Percentiles rank a stretch among this genome's conserved stretches.
Conservation (phyloP, 78 protist species). For the Dictyostelium capitatum region DNA sequence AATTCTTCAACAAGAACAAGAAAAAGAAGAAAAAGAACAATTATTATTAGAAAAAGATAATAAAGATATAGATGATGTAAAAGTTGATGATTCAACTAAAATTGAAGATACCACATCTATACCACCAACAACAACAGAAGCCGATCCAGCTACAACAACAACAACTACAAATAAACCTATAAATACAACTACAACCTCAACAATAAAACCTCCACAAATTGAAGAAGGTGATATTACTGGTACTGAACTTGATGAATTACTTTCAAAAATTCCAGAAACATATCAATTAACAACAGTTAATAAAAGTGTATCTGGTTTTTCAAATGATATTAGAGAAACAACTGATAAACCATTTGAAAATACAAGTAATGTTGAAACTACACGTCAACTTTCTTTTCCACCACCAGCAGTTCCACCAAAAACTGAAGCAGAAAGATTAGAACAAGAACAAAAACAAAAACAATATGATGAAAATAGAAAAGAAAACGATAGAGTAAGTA, state of each 20-base stretch:
- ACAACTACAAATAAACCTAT: background rate
- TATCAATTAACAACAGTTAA: slow-evolving; percentile 36
- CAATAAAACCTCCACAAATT: background rate
- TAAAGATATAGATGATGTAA: background rate
- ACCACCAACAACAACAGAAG: background rate
- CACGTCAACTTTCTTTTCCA: slow-evolving; percentile 30
- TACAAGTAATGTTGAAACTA: background rate
- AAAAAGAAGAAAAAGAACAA: background rate
- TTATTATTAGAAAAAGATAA: background rate
- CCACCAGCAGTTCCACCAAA: slow-evolving; percentile 56
- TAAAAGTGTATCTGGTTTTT: slow-evolving; percentile 54
- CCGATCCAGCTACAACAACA: background rate
- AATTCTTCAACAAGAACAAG: slow-evolving; percentile 3
- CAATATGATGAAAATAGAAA: slow-evolving; percentile 38
- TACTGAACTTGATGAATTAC: slow-evolving; percentile 46
- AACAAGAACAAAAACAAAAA: slow-evolving; percentile 31
- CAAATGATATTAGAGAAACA: slow-evolving; percentile 48
- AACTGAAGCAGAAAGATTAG: slow-evolving; percentile 64
- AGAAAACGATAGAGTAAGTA: background rate
- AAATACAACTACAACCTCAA: background rate
- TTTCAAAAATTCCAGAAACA: slow-evolving; percentile 55
- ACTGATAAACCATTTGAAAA: slow-evolving; percentile 48
- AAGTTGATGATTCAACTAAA: slow-evolving; percentile 13
- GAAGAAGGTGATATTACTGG: slow-evolving; percentile 62
- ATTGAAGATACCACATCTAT: background rate